Evolutionary conservation across 345 rosid genomes (phyloP).

Genomic region (Populus pruinosa): DNA sequence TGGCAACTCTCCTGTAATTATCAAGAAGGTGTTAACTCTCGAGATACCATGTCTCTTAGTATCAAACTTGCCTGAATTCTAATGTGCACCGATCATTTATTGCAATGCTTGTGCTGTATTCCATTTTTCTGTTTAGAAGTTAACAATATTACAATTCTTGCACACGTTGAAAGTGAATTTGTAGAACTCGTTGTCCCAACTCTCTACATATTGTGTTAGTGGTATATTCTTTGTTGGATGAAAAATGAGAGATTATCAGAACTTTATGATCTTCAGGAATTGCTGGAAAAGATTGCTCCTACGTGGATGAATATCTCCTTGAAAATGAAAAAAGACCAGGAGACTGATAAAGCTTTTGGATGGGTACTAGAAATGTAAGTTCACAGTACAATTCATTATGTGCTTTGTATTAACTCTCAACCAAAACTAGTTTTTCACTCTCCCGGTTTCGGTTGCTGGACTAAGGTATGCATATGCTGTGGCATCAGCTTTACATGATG

Average conservation of each 20-base stretch:
- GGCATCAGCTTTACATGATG: conserved; percentile 91
- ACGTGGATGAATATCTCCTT: conserved; percentile 98
- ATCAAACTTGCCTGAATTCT: neutral
- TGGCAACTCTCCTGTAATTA: conserved; percentile 80
- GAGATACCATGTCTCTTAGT: neutral
- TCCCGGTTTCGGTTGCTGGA: conserved; percentile 8
- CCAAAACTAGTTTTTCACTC: neutral
- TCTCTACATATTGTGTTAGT: neutral
- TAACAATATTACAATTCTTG: neutral
- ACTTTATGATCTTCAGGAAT: conserved; percentile 6
- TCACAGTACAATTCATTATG: neutral
- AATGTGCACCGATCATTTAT: neutral
- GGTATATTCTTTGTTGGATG: neutral
- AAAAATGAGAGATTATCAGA: neutral
- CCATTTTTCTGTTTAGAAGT: neutral
- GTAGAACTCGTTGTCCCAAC: neutral
- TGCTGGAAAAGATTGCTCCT: conserved; percentile 81
- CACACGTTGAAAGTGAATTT: neutral
- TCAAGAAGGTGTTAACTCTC: conserved; percentile 47
- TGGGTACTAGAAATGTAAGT: conserved; percentile 99
- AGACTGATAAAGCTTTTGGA: conserved; percentile 86
- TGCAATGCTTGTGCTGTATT: neutral
- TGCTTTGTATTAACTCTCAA: neutral
- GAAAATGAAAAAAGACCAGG: conserved; percentile 81
- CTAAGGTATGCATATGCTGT: conserved; percentile 95